Base-by-base conservation (phyloP, 192 early-diverging fungal species). In the Kappamyces sp. region DNA sequence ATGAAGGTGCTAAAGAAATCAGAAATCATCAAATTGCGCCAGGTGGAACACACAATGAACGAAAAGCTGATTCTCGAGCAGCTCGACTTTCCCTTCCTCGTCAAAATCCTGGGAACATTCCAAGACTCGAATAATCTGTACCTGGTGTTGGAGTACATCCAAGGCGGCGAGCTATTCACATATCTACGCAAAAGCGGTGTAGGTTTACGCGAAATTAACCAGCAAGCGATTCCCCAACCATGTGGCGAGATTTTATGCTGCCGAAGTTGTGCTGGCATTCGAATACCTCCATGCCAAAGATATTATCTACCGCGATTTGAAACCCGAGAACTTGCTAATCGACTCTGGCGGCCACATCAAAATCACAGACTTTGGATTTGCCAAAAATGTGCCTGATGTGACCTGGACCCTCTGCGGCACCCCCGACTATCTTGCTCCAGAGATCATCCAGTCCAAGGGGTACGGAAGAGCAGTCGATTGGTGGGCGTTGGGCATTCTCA, bases 31-130 rank as follows among this genome's bases (percentile, higher is more conserved):
- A 86, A 88, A 50, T 78, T 91, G 66, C 91, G 91, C 69, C 95
- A 98, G 67, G 92, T 98, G 7, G 93, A 98, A 76, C 93, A 98
- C 64, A 96, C 92, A 34, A 89, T 94, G 62, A 98, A 94, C 75
- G 95, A 98, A 74, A 91, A 92, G 64, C 77, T 81, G 52, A 95
- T 98, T 62, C 75, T 98, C 14, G 92, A 91, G 61, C 73, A 79
- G 54, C 84, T 94, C 49, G 77, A 83, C 61, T 89, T 88, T 60
- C 94, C 94, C 9, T 96, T 94, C 63, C 69, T 97, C 48, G 92
- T 99, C 57, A 79, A 83, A 62, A 85, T 99, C 77, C 83, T 94
- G 72, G 89, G 91, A 5, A 94, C 90, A 6, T 94, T 93, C 69
- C 92, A 98, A 80, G 94, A 98, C 68, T 81, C 78, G 45, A 71